Conservation (phyloP, 2,329 filamentous ascomycete species). For the Calonectria crousiana region DNA sequence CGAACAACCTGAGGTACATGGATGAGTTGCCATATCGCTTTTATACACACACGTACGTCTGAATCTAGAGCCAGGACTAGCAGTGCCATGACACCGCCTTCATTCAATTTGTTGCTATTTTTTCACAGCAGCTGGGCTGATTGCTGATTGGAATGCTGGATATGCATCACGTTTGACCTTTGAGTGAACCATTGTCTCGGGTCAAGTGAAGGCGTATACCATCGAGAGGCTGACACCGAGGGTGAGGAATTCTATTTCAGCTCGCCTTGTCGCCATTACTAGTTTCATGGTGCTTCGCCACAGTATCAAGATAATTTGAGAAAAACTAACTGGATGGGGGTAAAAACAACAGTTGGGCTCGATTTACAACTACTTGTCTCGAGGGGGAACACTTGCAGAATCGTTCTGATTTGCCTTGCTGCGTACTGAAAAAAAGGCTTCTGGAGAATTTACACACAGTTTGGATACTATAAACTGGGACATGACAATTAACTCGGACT, state of each 20-base stretch:
- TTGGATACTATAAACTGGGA: neutral
- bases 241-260: neutral
- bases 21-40: neutral
- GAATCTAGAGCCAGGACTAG: neutral
- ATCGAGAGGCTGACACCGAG: neutral
- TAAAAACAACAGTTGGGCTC: neutral
- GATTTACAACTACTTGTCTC: no score
- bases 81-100: neutral
- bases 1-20: neutral
- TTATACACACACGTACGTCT: neutral
- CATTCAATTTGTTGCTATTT: neutral
- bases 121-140: neutral
- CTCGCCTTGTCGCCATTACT: neutral
- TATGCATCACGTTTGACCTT: neutral
- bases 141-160: neutral
- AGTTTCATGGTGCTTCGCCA: neutral
- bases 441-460: no score
- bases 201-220: neutral
- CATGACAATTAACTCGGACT: neutral
- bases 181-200: neutral
- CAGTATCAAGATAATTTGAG: neutral
- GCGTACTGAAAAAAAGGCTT: no score
- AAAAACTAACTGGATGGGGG: neutral
- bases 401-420: no score
- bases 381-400: no score